Percentiles rank a stretch among this genome's conserved stretches.
These are phyloP conservation scores for Athelia sp. DNA, from an alignment of 1,284 basidiomycete genomes.

Conservation along the genomic window DNA sequence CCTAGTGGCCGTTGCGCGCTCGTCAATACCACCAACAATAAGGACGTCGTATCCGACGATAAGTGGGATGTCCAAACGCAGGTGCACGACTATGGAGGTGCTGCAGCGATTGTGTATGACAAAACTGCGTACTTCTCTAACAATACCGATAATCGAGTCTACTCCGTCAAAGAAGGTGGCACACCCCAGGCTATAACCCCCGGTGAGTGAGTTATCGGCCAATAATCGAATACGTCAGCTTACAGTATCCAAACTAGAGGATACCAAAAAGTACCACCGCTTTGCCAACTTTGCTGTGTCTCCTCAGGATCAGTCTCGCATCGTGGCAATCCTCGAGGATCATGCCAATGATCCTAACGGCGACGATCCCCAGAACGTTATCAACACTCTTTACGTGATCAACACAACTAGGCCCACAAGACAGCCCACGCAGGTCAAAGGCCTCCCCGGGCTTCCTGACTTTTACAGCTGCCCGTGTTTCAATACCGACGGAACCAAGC, in stretches of 20 bases:
- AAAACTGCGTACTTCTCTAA: constrained; percentile 55
- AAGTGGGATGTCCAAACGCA: constrained; percentile 52
- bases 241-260: constrained; percentile 27
- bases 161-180: constrained; percentile 29
- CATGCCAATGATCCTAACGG: constrained; percentile 45
- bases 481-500: constrained; percentile 58
- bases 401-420: constrained; percentile 38
- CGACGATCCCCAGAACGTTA: constrained; percentile 47
- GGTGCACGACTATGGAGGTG: constrained; percentile 59
- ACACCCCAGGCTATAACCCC: constrained; percentile 56
- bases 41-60: constrained; percentile 44
- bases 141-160: constrained; percentile 44
- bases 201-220: constrained; percentile 30
- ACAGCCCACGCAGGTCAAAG: constrained; percentile 30
- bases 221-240: constrained; percentile 3
- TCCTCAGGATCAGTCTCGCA: constrained; percentile 37
- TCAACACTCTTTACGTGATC: constrained; percentile 55
- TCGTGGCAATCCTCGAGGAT: constrained; percentile 62
- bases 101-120: constrained; percentile 43
- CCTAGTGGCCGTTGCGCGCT: constrained; percentile 56
- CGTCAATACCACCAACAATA: constrained; percentile 40
- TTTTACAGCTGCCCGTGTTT: constrained; percentile 64
- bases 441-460: constrained; percentile 40
- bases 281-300: constrained; percentile 53
- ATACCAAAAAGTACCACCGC: constrained; percentile 38